Evolutionary conservation across 2,329 filamentous ascomycete species (phyloP).

Genomic region (Corniculantispora saksenae): DNA sequence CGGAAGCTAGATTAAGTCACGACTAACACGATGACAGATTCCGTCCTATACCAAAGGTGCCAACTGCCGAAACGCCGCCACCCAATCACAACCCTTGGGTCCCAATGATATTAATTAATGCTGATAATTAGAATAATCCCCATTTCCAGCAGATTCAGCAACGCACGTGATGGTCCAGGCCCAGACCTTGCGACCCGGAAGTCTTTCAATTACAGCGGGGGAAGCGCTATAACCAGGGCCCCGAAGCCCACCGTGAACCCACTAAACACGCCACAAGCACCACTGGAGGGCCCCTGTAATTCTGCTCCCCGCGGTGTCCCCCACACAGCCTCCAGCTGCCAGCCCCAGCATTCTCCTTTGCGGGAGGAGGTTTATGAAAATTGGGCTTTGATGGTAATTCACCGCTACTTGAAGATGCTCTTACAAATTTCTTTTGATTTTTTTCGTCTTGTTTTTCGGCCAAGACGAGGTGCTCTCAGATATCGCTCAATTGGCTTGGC

Average conservation of each 20-base stretch:
- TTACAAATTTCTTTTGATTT: background rate
- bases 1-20: too few species aligned
- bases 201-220: background rate
- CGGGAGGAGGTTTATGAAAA: background rate
- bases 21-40: too few species aligned
- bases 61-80: too few species aligned
- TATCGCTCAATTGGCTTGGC: background rate
- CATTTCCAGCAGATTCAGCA: background rate
- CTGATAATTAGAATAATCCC: too few species aligned
- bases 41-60: too few species aligned
- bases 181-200: background rate
- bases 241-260: background rate
- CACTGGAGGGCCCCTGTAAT: background rate
- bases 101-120: too few species aligned
- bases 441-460: background rate
- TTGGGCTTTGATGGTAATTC: background rate
- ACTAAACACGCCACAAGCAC: background rate
- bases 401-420: background rate
- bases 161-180: background rate
- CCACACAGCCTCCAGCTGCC: constrained; percentile 10
- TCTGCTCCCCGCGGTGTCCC: constrained; percentile 2
- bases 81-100: too few species aligned
- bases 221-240: background rate
- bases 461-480: background rate
- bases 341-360: background rate